Conservation (phyloP, 2,329 filamentous ascomycete species). For the Neospermospora avenae region DNA sequence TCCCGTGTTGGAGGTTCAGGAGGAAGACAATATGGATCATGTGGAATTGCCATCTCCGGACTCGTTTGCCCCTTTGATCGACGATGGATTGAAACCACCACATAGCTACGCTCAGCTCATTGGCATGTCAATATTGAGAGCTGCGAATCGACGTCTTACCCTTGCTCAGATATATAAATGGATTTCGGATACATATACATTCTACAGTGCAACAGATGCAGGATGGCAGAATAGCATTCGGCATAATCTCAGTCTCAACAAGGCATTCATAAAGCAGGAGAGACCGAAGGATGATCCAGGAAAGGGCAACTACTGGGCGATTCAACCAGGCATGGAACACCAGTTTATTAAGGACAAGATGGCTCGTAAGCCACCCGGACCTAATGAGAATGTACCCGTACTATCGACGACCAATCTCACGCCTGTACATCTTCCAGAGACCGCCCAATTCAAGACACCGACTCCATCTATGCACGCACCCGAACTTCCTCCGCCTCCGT, state of each 20-base stretch:
- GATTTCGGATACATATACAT: conserved; percentile 93
- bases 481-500: conserved; percentile 23
- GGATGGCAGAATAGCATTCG: conserved; percentile 99
- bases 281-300: conserved; percentile 95
- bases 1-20: conserved; percentile 50
- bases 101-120: conserved; percentile 95
- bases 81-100: conserved; percentile 84
- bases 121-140: conserved; percentile 92
- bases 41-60: conserved; percentile 36
- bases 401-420: conserved; percentile 26
- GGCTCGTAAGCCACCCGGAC: conserved; percentile 53
- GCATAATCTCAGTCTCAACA: conserved; percentile 95
- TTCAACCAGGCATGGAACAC: conserved; percentile 83
- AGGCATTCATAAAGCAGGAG: conserved; percentile 93
- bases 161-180: conserved; percentile 97
- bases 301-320: conserved; percentile 97
- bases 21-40: conserved; percentile 23
- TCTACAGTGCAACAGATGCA: conserved; percentile 78
- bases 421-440: conserved; percentile 25
- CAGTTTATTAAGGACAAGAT: conserved; percentile 89
- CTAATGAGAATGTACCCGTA: conserved; percentile 48
- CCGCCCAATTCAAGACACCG: conserved; percentile 28
- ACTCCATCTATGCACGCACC: conserved; percentile 23
- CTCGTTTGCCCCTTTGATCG: conserved; percentile 76
- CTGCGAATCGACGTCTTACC: conserved; percentile 78